phyloP scores from a whole-genome alignment of 2,329 filamentous ascomycete genomes.

The Fusarium sp. region DNA sequence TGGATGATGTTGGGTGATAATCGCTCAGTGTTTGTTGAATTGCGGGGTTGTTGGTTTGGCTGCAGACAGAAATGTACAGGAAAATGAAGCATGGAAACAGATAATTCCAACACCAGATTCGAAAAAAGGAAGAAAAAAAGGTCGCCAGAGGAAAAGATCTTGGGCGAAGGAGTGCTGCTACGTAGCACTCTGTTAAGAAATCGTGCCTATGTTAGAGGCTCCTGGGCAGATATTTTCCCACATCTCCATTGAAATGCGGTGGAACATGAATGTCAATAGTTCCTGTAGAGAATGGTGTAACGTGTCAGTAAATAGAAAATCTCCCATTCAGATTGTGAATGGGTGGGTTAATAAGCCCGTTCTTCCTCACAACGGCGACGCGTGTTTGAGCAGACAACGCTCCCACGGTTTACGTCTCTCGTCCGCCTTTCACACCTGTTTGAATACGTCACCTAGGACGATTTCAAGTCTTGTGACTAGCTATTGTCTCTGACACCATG shows the following conservation, averaged over 20 bases:
- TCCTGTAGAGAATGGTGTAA: background rate
- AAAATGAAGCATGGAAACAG: background rate
- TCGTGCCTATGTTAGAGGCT: background rate
- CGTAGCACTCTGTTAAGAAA: background rate
- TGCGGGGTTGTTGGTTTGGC: constrained; percentile 6
- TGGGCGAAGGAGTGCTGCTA: background rate
- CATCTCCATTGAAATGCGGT: background rate
- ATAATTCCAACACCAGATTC: background rate
- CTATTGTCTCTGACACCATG: background rate
- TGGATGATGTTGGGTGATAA: background rate
- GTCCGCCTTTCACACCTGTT: background rate
- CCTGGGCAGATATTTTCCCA: background rate
- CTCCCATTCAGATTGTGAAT: background rate
- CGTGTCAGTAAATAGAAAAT: background rate
- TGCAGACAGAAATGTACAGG: background rate
- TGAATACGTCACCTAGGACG: background rate
- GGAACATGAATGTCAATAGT: background rate
- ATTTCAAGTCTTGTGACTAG: background rate
- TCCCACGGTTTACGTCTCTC: background rate
- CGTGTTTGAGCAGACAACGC: background rate
- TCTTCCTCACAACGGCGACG: background rate
- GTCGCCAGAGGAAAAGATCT: background rate
- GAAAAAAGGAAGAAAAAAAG: background rate
- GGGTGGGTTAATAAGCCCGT: background rate
- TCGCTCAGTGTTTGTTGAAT: constrained; percentile 4